A percentile compares a stretch with the other conserved stretches of the same genome.
phyloP scores from a whole-genome alignment of 768 basidiomycete species.

The Stropharia rugosoannulata region DNA sequence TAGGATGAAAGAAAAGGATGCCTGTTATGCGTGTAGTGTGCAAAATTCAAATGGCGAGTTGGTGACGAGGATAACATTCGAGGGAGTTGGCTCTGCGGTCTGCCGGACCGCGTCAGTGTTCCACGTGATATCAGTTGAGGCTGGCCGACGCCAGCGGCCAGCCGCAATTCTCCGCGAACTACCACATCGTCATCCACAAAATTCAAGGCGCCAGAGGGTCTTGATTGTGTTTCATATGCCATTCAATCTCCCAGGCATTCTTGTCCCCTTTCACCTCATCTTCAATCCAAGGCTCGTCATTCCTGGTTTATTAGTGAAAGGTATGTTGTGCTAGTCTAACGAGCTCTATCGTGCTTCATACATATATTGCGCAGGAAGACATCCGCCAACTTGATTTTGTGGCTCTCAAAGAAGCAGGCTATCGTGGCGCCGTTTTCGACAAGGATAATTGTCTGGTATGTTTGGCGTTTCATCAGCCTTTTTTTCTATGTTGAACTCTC shows the following conservation, averaged over 20 bases:
- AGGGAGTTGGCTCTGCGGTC: no score
- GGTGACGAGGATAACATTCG: no score
- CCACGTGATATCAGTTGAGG: no score
- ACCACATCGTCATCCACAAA: not conserved
- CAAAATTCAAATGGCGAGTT: no score
- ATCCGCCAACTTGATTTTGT: slow-evolving; percentile 83
- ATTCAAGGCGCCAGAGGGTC: not conserved
- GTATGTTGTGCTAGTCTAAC: slow-evolving; percentile 31
- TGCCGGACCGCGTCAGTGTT: no score
- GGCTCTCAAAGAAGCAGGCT: slow-evolving; percentile 71
- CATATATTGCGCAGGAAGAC: slow-evolving; percentile 55
- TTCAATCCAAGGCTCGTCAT: slow-evolving; percentile 66
- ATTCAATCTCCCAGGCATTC: slow-evolving; percentile 67
- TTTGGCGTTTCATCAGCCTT: slow-evolving; percentile 5
- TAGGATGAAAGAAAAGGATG: no score
- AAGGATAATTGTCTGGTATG: slow-evolving; percentile 96
- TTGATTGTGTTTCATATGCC: slow-evolving; percentile 47
- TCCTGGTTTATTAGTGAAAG: slow-evolving; percentile 66
- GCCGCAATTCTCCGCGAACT: no score
- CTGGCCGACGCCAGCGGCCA: no score
- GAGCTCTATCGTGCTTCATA: not conserved
- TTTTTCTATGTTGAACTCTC: not conserved
- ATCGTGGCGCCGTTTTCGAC: slow-evolving; percentile 91
- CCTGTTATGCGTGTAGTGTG: no score
- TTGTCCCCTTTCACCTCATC: slow-evolving; percentile 71